These are phyloP conservation scores for Tylopilus sp. DNA, from an alignment of 1,284 basidiomycete species.

Conservation along the genomic window DNA sequence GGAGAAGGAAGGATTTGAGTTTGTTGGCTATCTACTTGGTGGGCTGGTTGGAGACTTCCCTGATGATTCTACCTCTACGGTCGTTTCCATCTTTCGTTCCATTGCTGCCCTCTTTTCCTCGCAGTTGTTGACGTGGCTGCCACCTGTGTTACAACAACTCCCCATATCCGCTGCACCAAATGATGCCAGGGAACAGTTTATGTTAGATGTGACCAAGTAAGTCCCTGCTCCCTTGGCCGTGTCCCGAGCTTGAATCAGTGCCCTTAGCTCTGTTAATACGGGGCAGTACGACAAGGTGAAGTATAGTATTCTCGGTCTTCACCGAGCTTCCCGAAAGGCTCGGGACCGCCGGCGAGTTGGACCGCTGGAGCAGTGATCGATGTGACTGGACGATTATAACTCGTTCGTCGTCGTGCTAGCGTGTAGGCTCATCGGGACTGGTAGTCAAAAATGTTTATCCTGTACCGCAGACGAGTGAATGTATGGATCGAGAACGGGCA, in stretches of 20 bases:
- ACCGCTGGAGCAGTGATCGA: conserved; percentile 39
- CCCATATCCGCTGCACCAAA: conserved; percentile 63
- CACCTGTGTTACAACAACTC: conserved; percentile 68
- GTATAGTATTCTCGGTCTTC: conserved; percentile 64
- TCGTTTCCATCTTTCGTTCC: conserved; percentile 77
- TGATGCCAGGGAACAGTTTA: conserved; percentile 73
- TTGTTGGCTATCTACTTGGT: conserved; percentile 70
- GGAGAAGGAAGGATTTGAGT: conserved; percentile 71
- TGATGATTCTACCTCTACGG: conserved; percentile 75
- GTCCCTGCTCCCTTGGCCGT: conserved; percentile 31
- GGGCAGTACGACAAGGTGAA: conserved; percentile 77
- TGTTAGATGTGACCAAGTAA: conserved; percentile 72
- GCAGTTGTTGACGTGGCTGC: conserved; percentile 73
- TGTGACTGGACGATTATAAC: neutral
- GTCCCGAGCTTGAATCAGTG: conserved; percentile 9
- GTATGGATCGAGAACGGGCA: conserved; percentile 6
- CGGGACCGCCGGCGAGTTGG: conserved; percentile 62
- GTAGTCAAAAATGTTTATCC: conserved; percentile 22
- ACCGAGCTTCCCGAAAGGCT: conserved; percentile 66
- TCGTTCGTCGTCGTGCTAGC: neutral
- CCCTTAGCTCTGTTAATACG: conserved; percentile 57
- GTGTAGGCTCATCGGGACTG: conserved; percentile 11
- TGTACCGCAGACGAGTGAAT: neutral
- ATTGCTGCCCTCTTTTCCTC: conserved; percentile 66
- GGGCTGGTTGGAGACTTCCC: conserved; percentile 87